These are phyloP conservation scores for Purshia tridentata DNA, from an alignment of 306 rosid genomes.

Conservation along the genomic window DNA sequence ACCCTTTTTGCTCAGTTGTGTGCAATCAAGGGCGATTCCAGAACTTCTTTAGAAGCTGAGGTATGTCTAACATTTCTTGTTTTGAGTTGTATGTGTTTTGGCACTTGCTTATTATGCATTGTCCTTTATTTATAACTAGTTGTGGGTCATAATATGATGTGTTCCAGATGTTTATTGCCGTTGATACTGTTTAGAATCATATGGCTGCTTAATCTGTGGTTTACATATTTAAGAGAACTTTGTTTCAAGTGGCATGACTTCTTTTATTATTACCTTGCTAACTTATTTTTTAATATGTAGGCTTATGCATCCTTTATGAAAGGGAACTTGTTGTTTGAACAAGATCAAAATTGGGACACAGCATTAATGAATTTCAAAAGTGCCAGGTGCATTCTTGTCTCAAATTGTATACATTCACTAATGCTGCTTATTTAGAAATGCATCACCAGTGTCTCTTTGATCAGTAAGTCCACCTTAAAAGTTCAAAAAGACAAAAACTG, in stretches of 20 bases:
- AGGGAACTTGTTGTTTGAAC: slow-evolving; percentile 93
- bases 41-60: slow-evolving; percentile 99
- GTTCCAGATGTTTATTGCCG: neutral
- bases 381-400: slow-evolving; percentile 71
- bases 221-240: neutral
- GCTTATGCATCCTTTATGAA: slow-evolving; percentile 96
- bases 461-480: neutral
- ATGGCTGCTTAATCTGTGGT: neutral
- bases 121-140: neutral
- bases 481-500: neutral
- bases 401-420: neutral
- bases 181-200: neutral
- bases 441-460: neutral
- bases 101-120: neutral
- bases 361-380: slow-evolving; percentile 90
- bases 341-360: slow-evolving; percentile 90
- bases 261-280: slow-evolving; percentile 14
- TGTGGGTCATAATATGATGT: neutral
- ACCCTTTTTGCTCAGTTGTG: slow-evolving; percentile 82
- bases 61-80: slow-evolving; percentile 39
- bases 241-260: slow-evolving; percentile 1
- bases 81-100: slow-evolving; percentile 4
- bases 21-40: slow-evolving; percentile 84
- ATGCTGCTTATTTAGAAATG: slow-evolving; percentile 2
- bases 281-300: slow-evolving; percentile 35